Evolutionary conservation across 1,284 basidiomycete species (phyloP), one percentile per base, ranked within the genome.

Genomic region (Cryptococcus maquisensis): DNA sequence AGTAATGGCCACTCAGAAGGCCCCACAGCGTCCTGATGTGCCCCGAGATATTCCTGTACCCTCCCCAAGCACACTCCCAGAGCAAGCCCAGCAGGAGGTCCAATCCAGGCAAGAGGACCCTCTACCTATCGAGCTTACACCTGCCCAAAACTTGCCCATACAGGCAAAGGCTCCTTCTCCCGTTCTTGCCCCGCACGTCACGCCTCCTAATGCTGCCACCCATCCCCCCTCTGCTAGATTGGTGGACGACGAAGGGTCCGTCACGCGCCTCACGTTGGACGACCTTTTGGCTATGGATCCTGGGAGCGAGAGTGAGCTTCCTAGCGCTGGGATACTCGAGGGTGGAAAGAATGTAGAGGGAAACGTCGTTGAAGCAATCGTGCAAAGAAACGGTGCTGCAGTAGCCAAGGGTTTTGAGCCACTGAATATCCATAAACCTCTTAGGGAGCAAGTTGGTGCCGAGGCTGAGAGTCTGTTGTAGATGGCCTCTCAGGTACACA

Each of bases 201-300:
- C 8, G 43, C 23, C 43, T 23, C 43, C 20, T 13, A 23, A 32
- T 32, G 28, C 10, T 32, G 20, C 39, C 16, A 15, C 39, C 39
- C 18, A 44, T 20, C 23, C 21, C 6, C 15, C 21, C 15, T 3
- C 4, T n/a, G 41, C 18, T 15, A 28, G 23, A 40, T 8, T 40
- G 16, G 15, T 20, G 23, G 40, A 24, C 13, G 40, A 42, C 2
- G 40, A 35, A 18, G 50, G 41, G 0, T 23, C 20, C 16, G n/a
- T 52, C 23, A 52, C 50, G 6, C 41, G 50, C 18, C 41, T 52
- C 20, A 45, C 50, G 6, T 24, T 52, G 1, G 50, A 52, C 10
- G 50, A 52, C 18, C 43, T 52, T 6, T 35, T 52, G 12, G 43
- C 42, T 24, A 21, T 52, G 18, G 48, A 50, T 37, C 10, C 13